Percentiles rank a stretch among this genome's conserved stretches.
Conservation (phyloP, 2,329 filamentous ascomycete species). For the Ceratocystis ficicola region DNA sequence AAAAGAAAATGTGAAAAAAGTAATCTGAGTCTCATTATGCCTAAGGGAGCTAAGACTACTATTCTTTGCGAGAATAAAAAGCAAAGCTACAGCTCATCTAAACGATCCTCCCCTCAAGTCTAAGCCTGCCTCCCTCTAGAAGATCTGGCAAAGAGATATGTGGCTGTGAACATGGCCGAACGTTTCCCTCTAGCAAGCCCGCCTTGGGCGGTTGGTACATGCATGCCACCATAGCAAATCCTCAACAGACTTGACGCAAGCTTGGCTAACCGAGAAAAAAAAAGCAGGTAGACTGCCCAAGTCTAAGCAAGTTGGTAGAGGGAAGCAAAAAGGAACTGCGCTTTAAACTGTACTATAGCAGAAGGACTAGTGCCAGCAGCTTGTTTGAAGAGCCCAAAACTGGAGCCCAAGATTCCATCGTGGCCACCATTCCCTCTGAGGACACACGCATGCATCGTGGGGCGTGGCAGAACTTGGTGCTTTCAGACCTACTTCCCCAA, state of each 20-base stretch:
- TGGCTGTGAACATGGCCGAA: neutral
- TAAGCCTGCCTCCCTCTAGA: neutral
- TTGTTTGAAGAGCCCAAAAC: neutral
- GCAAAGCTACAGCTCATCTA: neutral
- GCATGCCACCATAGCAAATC: neutral
- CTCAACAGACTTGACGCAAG: neutral
- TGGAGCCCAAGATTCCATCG: neutral
- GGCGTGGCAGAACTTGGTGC: no score
- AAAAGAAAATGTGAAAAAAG: no score
- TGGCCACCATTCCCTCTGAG: neutral
- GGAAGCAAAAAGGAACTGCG: neutral
- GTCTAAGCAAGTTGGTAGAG: neutral
- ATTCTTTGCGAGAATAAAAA: neutral
- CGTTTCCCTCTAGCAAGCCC: neutral
- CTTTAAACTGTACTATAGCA: neutral
- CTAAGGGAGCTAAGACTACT: neutral
- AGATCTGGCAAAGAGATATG: neutral
- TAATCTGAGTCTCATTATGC: neutral
- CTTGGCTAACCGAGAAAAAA: neutral
- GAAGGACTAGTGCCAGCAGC: neutral
- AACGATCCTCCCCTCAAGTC: neutral
- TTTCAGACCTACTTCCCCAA: no score
- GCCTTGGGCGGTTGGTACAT: neutral
- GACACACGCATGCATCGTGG: neutral
- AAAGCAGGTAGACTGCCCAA: neutral